Base-by-base conservation (phyloP, 2,329 filamentous ascomycete genomes). In the Fusarium anthophilum region DNA sequence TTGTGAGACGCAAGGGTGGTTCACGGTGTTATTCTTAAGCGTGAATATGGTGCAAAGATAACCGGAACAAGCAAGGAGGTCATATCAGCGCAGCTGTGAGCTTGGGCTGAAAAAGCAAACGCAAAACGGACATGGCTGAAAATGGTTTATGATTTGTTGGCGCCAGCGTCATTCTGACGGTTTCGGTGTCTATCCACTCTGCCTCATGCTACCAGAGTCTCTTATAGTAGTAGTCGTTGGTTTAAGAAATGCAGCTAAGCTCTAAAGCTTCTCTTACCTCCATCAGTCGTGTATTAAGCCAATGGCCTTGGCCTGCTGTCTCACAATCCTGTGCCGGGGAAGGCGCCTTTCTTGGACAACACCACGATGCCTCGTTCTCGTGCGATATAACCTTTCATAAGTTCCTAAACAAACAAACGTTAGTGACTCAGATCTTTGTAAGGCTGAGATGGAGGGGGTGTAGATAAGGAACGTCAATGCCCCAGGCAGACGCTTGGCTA, bases 331-430 rank as follows among this genome's bases (percentile, higher is more conserved):
- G 97, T 98, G 30, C 95, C 95, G 2, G 97, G 96, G 80, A 99
- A 99, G 5, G 96, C 96, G 45, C 94, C 94, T 66, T 90, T 93
- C 83, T 98, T 98, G 82, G 94, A 98, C 65, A 99, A 85, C 26
- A 99, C 96, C 35, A 99, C 93, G 76, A 95, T 95, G 39, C 93
- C 93, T 76, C 93, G 91, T 76, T 98, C 95, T 62, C 96, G 92
- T 38, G 96, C 92, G 76, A 99, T 99, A 83, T 99, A 99, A 45
- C 97, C 96, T 84, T 98, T 99, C 94, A 99, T 98, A 30, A 96
- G 87, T 67, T 93, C 93, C 94, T 98, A 69, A 66, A 50, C 28
- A 66, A 70, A 38, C n/a, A 51, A 47, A 32, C 66, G 65, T 83
- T 71, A 83, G 81, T 81, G 77, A 83, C 68, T 82, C 78, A 81